These are phyloP conservation scores for Glycine tomentella DNA, from an alignment of 306 rosid species.

Conservation along the genomic window DNA sequence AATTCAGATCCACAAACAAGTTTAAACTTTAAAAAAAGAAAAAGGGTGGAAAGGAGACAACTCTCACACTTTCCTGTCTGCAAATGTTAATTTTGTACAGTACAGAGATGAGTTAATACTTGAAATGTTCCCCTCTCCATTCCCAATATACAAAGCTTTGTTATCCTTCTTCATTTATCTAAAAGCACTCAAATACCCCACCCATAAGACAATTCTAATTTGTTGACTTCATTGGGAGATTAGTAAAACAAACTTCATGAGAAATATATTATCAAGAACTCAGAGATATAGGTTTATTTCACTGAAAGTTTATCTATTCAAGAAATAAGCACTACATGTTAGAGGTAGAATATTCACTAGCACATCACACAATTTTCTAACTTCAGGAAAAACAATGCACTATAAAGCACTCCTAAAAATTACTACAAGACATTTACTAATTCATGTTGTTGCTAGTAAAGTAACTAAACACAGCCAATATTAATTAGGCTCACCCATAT, in stretches of 20 bases:
- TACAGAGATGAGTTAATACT: slow-evolving; percentile 24
- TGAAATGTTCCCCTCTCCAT: slow-evolving; percentile 28
- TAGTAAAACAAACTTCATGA: neutral
- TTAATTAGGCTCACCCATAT: slow-evolving; percentile 82
- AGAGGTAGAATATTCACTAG: neutral
- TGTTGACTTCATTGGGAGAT: slow-evolving; percentile 23
- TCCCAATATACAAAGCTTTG: slow-evolving; percentile 22
- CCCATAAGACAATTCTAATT: slow-evolving; percentile 34
- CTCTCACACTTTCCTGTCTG: slow-evolving; percentile 19
- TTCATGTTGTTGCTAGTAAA: slow-evolving; percentile 32
- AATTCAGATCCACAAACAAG: slow-evolving; percentile 38
- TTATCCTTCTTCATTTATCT: slow-evolving; percentile 30
- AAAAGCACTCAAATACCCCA: neutral
- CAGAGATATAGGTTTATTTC: slow-evolving; percentile 12
- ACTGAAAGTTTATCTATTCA: slow-evolving; percentile 22
- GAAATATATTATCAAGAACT: slow-evolving; percentile 9
- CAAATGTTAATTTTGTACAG: slow-evolving; percentile 32
- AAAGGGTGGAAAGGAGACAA: slow-evolving; percentile 9
- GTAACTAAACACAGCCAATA: slow-evolving; percentile 30
- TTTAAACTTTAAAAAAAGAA: slow-evolving; percentile 20
- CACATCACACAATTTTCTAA: slow-evolving; percentile 25
- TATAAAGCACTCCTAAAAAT: slow-evolving; percentile 31
- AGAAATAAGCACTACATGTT: slow-evolving; percentile 8
- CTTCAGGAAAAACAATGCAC: slow-evolving; percentile 30
- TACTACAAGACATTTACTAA: slow-evolving; percentile 36